Conservation (phyloP, 106 monocot genomes). For the Acorus calamus region DNA sequence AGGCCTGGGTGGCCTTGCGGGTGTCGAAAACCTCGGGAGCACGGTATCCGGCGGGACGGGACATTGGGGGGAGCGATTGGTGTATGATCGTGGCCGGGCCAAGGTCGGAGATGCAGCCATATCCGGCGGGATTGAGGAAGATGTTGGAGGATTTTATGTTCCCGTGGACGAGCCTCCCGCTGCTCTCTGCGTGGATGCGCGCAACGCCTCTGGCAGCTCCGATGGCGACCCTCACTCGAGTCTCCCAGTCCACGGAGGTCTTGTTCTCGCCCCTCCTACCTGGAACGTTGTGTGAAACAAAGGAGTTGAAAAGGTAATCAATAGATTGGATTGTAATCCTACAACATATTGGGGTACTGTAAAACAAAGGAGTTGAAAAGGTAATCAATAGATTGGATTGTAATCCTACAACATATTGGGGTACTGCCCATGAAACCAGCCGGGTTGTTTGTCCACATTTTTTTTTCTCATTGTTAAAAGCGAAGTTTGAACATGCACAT, state of each 20-base stretch:
- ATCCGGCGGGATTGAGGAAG: conserved; percentile 32
- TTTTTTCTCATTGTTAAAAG: no score
- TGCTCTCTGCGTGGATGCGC: conserved; percentile 30
- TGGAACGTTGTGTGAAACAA: conserved; percentile 1
- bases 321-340: no score
- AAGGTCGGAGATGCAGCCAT: conserved; percentile 43
- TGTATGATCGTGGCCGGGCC: conserved; percentile 33
- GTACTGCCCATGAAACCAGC: no score
- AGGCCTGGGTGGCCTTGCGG: conserved; percentile 24
- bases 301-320: no score
- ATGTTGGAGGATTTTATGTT: conserved; percentile 62
- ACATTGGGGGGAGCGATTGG: conserved; percentile 18
- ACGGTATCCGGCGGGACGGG: conserved; percentile 32
- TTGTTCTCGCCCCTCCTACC: conserved; percentile 40
- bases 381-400: no score
- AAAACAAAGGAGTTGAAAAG: no score
- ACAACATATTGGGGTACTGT: no score
- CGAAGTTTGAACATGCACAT: no score
- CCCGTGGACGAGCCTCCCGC: conserved; percentile 43
- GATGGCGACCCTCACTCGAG: conserved; percentile 36
- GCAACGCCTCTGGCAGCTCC: conserved; percentile 53
- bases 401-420: no score
- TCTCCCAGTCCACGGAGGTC: conserved; percentile 43
- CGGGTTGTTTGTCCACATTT: no score
- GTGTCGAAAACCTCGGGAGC: conserved; percentile 37